A percentile compares a stretch with the other conserved stretches of the same genome.
Evolutionary conservation across 192 early-diverging fungal species (phyloP).

Genomic region (Coemansia sp.): DNA sequence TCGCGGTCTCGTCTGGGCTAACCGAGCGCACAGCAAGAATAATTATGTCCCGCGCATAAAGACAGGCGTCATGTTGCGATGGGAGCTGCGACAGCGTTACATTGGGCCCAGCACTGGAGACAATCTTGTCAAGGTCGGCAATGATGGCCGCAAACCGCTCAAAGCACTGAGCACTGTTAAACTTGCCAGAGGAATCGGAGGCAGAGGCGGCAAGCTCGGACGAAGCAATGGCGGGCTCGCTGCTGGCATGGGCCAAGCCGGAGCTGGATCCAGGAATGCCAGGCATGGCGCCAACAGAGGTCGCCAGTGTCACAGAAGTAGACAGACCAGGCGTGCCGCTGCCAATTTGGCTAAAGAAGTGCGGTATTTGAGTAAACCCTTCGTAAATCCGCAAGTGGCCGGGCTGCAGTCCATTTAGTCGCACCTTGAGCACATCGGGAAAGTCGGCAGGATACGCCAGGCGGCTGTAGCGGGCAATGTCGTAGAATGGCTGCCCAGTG

Average conservation of each 20-base stretch:
- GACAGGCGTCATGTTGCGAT: slow-evolving; percentile 73
- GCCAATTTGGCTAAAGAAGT: slow-evolving; percentile 57
- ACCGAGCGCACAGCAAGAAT: slow-evolving; percentile 66
- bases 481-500: slow-evolving; percentile 87
- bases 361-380: slow-evolving; percentile 72
- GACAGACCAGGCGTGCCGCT: slow-evolving; percentile 13
- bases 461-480: slow-evolving; percentile 72
- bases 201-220: slow-evolving; percentile 1
- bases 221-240: slow-evolving; percentile 3
- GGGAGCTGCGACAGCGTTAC: slow-evolving; percentile 66
- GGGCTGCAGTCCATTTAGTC: slow-evolving; percentile 74
- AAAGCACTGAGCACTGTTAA: slow-evolving; percentile 42
- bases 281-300: not conserved
- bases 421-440: slow-evolving; percentile 84
- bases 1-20: slow-evolving; percentile 73
- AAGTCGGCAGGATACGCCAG: slow-evolving; percentile 80
- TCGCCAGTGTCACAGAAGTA: not conserved
- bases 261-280: not conserved
- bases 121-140: slow-evolving; percentile 75
- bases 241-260: not conserved
- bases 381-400: slow-evolving; percentile 85
- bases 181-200: slow-evolving; percentile 9
- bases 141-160: slow-evolving; percentile 59
- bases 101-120: slow-evolving; percentile 49
- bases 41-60: slow-evolving; percentile 73